phyloP scores from a whole-genome alignment of 345 rosid genomes.

The Lepidium sativum region DNA sequence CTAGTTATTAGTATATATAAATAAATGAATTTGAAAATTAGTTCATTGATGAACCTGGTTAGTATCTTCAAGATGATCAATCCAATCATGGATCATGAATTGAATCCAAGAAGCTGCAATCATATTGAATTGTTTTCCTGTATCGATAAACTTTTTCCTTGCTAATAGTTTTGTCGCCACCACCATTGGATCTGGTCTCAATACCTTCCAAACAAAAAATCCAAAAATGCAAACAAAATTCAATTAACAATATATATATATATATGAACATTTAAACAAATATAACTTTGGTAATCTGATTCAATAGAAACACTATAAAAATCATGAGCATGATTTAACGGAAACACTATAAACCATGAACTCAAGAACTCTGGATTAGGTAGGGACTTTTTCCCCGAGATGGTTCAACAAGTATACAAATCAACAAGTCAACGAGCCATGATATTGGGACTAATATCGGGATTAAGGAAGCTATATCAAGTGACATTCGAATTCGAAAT shows the following conservation, averaged over 20 bases:
- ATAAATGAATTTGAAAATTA: background rate
- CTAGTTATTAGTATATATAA: too few relatives aligned
- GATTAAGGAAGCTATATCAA: too few relatives aligned
- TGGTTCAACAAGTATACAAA: too few relatives aligned
- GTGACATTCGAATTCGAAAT: too few relatives aligned
- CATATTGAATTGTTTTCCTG: slow-evolving; percentile 57
- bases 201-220: slow-evolving; percentile 1
- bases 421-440: too few relatives aligned
- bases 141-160: slow-evolving; percentile 33
- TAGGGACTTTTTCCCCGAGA: too few relatives aligned
- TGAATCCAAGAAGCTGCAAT: slow-evolving; percentile 62
- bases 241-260: background rate
- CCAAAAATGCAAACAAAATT: background rate
- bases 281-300: background rate
- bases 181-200: slow-evolving; percentile 39
- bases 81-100: slow-evolving; percentile 70
- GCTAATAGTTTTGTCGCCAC: slow-evolving; percentile 48
- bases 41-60: slow-evolving; percentile 32
- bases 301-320: too few relatives aligned
- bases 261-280: too few relatives aligned
- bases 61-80: slow-evolving; percentile 56
- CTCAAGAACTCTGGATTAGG: too few relatives aligned
- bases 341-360: too few relatives aligned
- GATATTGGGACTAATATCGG: too few relatives aligned
- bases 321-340: too few relatives aligned